Evolutionary conservation across 768 basidiomycete species (phyloP).

Genomic region (Leucocoprinus sp.): DNA sequence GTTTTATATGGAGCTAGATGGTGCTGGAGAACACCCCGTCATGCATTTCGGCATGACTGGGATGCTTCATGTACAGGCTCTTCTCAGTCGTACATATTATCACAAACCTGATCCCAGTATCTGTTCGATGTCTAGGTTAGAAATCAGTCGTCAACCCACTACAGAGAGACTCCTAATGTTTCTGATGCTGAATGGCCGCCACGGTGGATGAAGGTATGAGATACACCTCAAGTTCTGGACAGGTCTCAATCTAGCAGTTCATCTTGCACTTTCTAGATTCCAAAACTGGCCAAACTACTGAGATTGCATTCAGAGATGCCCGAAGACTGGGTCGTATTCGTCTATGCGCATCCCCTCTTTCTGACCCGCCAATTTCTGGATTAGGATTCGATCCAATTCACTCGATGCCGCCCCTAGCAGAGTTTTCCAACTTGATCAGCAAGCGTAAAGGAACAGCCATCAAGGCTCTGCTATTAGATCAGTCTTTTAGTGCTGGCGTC

Average conservation of each 20-base stretch:
- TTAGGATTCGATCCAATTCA: conserved; percentile 76
- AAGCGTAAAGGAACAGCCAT: conserved; percentile 52
- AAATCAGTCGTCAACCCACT: conserved; percentile 40
- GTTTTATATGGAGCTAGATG: conserved; percentile 61
- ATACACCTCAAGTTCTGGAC: background rate
- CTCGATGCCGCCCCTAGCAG: conserved; percentile 49
- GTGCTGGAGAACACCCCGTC: conserved; percentile 54
- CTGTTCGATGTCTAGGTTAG: conserved; percentile 27
- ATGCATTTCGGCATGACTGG: conserved; percentile 85
- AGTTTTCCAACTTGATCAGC: conserved; percentile 38
- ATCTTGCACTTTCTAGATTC: conserved; percentile 48
- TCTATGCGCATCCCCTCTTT: conserved; percentile 45
- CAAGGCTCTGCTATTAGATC: conserved; percentile 71
- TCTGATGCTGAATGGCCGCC: conserved; percentile 52
- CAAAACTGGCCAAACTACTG: conserved; percentile 26
- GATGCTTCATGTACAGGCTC: conserved; percentile 49
- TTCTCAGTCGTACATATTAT: conserved; percentile 13
- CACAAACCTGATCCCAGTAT: background rate
- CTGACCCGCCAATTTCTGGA: conserved; percentile 61
- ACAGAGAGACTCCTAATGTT: conserved; percentile 35
- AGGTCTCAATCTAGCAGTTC: conserved; percentile 32
- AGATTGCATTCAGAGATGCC: conserved; percentile 67
- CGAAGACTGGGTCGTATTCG: conserved; percentile 66
- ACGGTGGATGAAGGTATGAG: conserved; percentile 50
- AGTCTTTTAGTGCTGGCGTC: conserved; percentile 73